Evolutionary conservation across 768 basidiomycete species (phyloP).

Genomic region (Pisolithus albus): DNA sequence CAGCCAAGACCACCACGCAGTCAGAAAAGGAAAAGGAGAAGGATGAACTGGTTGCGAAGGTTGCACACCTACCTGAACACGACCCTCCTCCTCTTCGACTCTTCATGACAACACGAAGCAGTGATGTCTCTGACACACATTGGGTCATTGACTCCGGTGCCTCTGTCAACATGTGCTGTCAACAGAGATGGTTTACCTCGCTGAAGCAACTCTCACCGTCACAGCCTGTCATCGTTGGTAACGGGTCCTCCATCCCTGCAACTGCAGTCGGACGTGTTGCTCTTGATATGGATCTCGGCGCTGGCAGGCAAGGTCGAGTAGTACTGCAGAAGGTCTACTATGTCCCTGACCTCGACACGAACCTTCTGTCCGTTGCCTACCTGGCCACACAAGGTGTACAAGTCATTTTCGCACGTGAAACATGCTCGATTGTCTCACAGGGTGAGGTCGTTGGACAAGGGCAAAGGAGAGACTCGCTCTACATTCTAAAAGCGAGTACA

Average conservation of each 20-base stretch:
- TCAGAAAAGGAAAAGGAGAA: not conserved
- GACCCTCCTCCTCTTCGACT: not conserved
- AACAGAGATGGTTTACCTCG: not conserved
- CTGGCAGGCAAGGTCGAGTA: not conserved
- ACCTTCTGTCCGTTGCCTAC: constrained; percentile 12
- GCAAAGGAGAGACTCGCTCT: not conserved
- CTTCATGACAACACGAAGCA: not conserved
- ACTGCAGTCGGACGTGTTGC: not conserved
- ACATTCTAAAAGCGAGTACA: not conserved
- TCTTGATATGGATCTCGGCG: not conserved
- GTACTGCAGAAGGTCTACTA: constrained; percentile 5
- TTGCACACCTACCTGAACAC: not conserved
- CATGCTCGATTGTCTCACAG: not conserved
- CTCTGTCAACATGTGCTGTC: not conserved
- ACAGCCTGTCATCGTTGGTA: not conserved
- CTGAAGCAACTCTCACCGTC: not conserved
- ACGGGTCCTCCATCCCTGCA: not conserved
- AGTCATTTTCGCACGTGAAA: not conserved
- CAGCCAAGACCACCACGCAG: not conserved
- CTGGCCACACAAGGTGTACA: not conserved
- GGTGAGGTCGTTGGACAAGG: not conserved
- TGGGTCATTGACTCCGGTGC: constrained; percentile 4
- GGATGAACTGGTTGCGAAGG: not conserved
- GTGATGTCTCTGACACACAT: not conserved
- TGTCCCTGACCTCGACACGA: constrained; percentile 15